Base-by-base conservation (phyloP, 179 eudicot genomes). In the Vitellaria paradoxa region DNA sequence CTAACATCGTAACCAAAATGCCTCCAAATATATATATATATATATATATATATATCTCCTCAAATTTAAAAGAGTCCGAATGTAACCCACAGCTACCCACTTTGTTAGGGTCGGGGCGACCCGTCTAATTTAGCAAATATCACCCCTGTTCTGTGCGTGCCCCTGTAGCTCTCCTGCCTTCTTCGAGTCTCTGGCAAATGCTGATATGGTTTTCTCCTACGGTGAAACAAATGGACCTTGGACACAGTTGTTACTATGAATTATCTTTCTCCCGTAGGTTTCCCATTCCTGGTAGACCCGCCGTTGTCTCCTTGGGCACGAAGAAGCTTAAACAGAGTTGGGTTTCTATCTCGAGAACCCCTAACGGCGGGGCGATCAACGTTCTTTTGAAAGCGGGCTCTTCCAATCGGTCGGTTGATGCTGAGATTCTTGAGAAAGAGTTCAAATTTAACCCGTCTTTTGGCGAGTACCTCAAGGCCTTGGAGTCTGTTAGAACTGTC, bases 381-480 rank as follows among this genome's bases (percentile, higher is more conserved):
- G 78, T 70, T 81, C 68, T 9, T 30, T 65, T 40, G 77, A 77
- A 62, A 59, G 74, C 20, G 30, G 77, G 45, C 68, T 75, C 87
- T 63, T 17, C 40, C 66, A 74, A 55, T 77, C 75, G 65, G 60
- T 55, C 57, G 20, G 82, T 78, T 30, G 80, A 74, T 53, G 62
- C 81, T n/a, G 57, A 45, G 26, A 30, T 77, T 72, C 68, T 82
- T 75, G 87, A 87, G 74, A 84, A 86, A 72, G 86, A 86, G 15
- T 80, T 84, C 45, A 86, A 87, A 67, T 94, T 91, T 68, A 91
- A 87, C 82, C 90, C 97, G 6, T 87, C 97, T 13, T 94, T 94
- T 76, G 97, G 86, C 47, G 95, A 93, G 73, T 93, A 94, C 80
- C 82, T 93, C 84, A 89, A 89, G 82, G 93, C 88, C 26, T 82